Evolutionary conservation across 176 grass and related monocot genomes (phyloP).

Genomic region (Aegilops speltoides): DNA sequence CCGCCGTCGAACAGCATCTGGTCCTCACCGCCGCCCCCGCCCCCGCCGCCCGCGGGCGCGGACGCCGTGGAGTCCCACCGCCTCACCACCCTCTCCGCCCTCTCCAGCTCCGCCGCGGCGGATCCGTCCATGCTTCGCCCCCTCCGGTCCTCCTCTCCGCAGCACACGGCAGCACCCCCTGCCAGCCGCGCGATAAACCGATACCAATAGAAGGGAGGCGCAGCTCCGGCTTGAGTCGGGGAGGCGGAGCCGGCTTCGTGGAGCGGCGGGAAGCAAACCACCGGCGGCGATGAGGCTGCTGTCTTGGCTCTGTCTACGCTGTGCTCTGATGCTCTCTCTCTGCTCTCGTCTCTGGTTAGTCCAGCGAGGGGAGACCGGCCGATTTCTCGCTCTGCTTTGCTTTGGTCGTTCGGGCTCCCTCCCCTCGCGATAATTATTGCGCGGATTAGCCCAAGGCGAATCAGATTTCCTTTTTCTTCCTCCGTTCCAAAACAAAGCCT

Average conservation of each 20-base stretch:
- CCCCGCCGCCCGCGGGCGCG: constrained; percentile 21
- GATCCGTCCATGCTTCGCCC: constrained; percentile 60
- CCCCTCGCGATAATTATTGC: not conserved
- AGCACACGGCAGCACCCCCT: too few relatives aligned
- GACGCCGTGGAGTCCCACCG: constrained; percentile 54
- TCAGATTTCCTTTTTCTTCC: not conserved
- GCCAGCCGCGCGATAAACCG: not conserved
- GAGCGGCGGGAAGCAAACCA: not conserved
- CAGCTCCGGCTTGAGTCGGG: not conserved
- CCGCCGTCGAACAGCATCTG: constrained; percentile 49
- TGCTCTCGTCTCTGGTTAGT: not conserved
- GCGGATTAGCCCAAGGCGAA: not conserved
- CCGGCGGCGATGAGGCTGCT: not conserved
- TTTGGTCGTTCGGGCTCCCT: not conserved
- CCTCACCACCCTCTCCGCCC: constrained; percentile 64
- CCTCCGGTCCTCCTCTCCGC: not conserved
- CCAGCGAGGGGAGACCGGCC: not conserved
- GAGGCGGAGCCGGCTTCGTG: not conserved
- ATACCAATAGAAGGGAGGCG: not conserved
- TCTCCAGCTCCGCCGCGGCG: constrained; percentile 50
- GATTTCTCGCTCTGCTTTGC: not conserved
- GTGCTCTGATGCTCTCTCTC: not conserved
- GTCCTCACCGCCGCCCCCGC: constrained; percentile 25
- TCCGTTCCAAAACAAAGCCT: not conserved
- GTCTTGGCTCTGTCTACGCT: not conserved